Base-by-base conservation (phyloP, 2,329 filamentous ascomycete genomes). In the Fusarium abutilonis region DNA sequence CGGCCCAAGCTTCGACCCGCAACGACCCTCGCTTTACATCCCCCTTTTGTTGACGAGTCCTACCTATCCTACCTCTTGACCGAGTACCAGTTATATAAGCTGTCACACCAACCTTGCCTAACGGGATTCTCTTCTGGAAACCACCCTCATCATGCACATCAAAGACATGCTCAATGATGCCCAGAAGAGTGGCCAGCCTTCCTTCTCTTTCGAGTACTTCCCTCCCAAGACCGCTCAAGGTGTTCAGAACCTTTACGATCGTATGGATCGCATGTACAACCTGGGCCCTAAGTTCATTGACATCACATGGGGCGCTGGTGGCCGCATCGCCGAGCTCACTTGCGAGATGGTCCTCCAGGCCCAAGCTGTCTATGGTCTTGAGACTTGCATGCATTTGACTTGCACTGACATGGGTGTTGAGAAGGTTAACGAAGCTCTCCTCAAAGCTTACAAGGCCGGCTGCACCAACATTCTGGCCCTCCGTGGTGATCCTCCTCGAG, bases 131-230 rank as follows among this genome's bases (percentile, higher is more conserved):
- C 8, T 14, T 9, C 28, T 15, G 21, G 15, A 29, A 38, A 51
- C 60, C 28, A 54, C 52, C 63, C 63, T 70, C 84, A 89, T 75
- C 66, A 98, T 99, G 94, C 95, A 98, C 80, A 94, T 99, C 83
- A 91, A 89, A 69, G 88, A 95, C 71, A 97, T 97, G 83, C 85
- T 99, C 72, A 83, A 86, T 69, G 90, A 94, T 70, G 89, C 93
- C 77, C 87, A 93, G 78, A 85, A 86, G 79, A 87, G 89, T 72
- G 87, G 88, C 75, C 86, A 90, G 72, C 90, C 93, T 55, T 95
- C 93, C 74, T 97, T 97, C 83, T 99, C 95, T 58, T 99, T 99
- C 82, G 95, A 99, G 78, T 99, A 97, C 83, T 99, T 99, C 79
- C 95, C 95, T 47, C 95, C 95, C 35, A 99, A 99, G 82, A 99